Conservation (phyloP, 805 yeast species). For the Cyberlindnera americana region DNA sequence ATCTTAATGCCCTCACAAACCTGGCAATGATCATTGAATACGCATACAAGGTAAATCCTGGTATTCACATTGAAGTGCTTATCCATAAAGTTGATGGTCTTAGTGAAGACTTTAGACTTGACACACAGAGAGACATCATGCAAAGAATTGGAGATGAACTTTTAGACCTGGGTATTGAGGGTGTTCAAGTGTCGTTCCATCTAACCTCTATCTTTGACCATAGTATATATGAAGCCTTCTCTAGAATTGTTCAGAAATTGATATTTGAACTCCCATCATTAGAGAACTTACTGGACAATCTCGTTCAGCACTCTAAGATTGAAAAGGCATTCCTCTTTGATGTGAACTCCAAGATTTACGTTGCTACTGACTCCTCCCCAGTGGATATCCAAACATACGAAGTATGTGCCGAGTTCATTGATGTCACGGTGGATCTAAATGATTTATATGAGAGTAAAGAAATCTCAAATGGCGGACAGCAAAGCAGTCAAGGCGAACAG, state of each 20-base stretch:
- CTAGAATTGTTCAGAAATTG: constrained; percentile 86
- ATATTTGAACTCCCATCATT: constrained; percentile 84
- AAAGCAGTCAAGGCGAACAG: constrained; percentile 29
- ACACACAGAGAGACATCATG: constrained; percentile 95
- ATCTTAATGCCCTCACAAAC: constrained; percentile 85
- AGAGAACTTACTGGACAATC: constrained; percentile 82
- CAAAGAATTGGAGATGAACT: constrained; percentile 93
- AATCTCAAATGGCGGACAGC: constrained; percentile 12
- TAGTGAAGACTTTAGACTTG: constrained; percentile 88
- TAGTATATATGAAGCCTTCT: constrained; percentile 92
- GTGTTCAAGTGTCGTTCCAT: constrained; percentile 87
- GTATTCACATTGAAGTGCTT: constrained; percentile 83
- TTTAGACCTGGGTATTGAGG: constrained; percentile 83
- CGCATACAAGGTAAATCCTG: constrained; percentile 81
- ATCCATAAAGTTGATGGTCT: constrained; percentile 96
- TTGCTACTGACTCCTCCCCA: constrained; percentile 94
- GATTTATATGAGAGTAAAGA: constrained; percentile 48
- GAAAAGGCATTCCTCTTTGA: constrained; percentile 94
- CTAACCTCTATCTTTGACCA: constrained; percentile 93
- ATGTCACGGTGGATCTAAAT: constrained; percentile 86
- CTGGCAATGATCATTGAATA: constrained; percentile 83
- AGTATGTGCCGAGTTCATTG: constrained; percentile 95
- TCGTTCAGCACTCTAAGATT: constrained; percentile 84
- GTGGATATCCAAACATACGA: constrained; percentile 95
- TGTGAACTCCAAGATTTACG: constrained; percentile 86